Conservation (phyloP, 257 asterid species). For the Solanum corneliomulleri region DNA sequence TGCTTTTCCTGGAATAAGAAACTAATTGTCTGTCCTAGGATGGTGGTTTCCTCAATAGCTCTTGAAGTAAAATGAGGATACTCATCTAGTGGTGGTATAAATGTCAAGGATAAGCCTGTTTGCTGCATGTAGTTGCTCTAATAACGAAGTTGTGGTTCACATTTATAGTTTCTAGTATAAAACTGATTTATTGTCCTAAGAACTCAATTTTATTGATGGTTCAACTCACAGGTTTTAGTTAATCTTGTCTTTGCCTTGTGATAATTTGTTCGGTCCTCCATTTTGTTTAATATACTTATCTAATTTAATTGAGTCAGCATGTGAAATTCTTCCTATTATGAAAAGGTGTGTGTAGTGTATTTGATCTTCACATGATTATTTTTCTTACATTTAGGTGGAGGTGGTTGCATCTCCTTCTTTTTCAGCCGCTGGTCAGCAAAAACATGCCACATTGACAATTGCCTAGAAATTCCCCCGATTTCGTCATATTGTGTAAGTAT, state of each 20-base stretch:
- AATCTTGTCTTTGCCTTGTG: not conserved
- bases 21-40: not conserved
- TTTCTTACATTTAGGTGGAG: conserved; percentile 25
- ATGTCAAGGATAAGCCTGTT: not conserved
- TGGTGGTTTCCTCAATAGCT: not conserved
- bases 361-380: not conserved
- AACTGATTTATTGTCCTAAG: not conserved
- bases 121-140: not conserved
- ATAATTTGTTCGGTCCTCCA: not conserved
- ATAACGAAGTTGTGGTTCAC: not conserved
- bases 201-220: not conserved
- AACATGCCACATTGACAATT: conserved; percentile 57
- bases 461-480: conserved; percentile 72
- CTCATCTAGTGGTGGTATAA: not conserved
- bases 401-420: conserved; percentile 54
- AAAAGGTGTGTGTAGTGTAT: not conserved
- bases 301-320: not conserved
- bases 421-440: conserved; percentile 35
- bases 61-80: not conserved
- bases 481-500: conserved; percentile 80
- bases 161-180: not conserved
- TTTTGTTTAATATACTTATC: not conserved
- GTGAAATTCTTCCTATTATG: not conserved
- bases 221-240: not conserved
- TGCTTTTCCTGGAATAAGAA: not conserved